These are phyloP conservation scores for Ogataea allantospora DNA, from an alignment of 805 yeast genomes.

Conservation along the genomic window DNA sequence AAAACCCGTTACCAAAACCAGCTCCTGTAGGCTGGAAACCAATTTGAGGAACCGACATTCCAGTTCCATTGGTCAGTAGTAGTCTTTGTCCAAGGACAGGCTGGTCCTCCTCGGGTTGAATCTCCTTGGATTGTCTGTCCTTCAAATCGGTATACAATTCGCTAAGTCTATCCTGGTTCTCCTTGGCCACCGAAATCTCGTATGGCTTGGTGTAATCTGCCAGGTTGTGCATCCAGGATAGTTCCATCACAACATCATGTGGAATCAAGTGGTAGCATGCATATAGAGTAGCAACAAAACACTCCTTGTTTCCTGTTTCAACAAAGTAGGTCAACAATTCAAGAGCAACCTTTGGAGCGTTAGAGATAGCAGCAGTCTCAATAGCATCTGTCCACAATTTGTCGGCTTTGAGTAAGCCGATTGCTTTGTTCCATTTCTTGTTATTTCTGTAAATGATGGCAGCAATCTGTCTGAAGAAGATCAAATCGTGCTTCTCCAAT, in stretches of 20 bases:
- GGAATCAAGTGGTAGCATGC: slow-evolving; percentile 77
- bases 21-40: slow-evolving; percentile 72
- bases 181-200: slow-evolving; percentile 78
- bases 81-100: slow-evolving; percentile 63
- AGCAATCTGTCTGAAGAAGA: slow-evolving; percentile 94
- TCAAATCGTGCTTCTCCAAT: slow-evolving; percentile 84
- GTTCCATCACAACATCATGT: slow-evolving; percentile 81
- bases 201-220: slow-evolving; percentile 89
- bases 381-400: slow-evolving; percentile 94
- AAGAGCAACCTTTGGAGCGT: slow-evolving; percentile 77
- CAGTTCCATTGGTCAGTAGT: slow-evolving; percentile 79
- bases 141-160: slow-evolving; percentile 69
- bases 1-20: slow-evolving; percentile 57
- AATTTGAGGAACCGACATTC: slow-evolving; percentile 35
- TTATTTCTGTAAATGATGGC: slow-evolving; percentile 91
- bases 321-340: slow-evolving; percentile 89
- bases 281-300: slow-evolving; percentile 86
- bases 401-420: slow-evolving; percentile 84
- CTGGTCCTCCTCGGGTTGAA: slow-evolving; percentile 46
- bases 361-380: slow-evolving; percentile 84
- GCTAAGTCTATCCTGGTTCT: slow-evolving; percentile 65
- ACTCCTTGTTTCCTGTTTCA: slow-evolving; percentile 94
- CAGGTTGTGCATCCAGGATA: slow-evolving; percentile 87
- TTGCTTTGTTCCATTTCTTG: slow-evolving; percentile 89
- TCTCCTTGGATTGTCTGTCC: slow-evolving; percentile 61